phyloP scores from a whole-genome alignment of 352 stramenopile species.

The Pythium phragmitis region DNA sequence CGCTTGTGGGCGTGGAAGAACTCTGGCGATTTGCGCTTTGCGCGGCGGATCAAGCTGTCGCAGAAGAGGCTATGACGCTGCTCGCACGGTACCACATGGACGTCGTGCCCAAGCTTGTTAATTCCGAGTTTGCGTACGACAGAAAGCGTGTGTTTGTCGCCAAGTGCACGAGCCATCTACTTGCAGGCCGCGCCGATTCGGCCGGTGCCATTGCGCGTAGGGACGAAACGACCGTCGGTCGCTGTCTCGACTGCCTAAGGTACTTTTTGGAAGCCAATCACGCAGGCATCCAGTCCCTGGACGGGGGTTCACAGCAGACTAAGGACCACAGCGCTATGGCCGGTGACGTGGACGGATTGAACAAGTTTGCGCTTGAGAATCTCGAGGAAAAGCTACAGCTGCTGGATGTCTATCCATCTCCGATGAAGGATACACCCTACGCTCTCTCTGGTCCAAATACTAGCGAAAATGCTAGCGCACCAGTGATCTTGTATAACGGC shows the following conservation, averaged over 20 bases:
- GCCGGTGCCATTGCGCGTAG: not conserved
- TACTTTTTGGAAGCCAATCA: constrained; percentile 59
- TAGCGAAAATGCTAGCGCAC: not conserved
- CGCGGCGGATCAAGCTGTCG: constrained; percentile 39
- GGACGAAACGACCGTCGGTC: constrained; percentile 35
- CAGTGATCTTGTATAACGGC: constrained; percentile 23
- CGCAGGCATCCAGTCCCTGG: not conserved
- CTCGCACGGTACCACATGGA: constrained; percentile 61
- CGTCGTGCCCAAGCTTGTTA: constrained; percentile 35
- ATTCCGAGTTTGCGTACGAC: constrained; percentile 28
- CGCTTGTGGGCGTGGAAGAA: constrained; percentile 45
- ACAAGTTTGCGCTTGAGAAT: constrained; percentile 39
- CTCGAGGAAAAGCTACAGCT: constrained; percentile 56
- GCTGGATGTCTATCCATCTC: constrained; percentile 63
- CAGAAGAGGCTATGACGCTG: constrained; percentile 62
- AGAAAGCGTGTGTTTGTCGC: constrained; percentile 54
- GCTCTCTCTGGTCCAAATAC: not conserved
- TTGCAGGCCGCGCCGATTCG: not conserved
- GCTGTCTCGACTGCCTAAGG: constrained; percentile 64
- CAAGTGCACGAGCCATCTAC: constrained; percentile 47
- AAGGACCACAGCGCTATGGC: not conserved
- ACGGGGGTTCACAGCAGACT: not conserved
- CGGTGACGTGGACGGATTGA: not conserved
- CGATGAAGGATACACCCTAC: constrained; percentile 48
- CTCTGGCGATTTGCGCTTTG: constrained; percentile 64